phyloP scores from a whole-genome alignment of 495 filamentous ascomycete species.

The Penicillium herquei region DNA sequence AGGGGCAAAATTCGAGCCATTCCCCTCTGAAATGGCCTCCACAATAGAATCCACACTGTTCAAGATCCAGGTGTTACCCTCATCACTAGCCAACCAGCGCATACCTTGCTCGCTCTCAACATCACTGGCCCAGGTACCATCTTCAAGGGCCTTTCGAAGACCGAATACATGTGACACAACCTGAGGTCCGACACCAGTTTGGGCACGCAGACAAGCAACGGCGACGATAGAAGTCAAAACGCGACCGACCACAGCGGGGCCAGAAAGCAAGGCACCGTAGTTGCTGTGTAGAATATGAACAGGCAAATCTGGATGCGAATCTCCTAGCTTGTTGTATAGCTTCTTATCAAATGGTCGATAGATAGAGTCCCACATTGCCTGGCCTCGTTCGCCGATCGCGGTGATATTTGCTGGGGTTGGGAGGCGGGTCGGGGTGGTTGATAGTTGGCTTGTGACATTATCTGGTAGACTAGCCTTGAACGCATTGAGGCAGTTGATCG shows the following conservation, averaged over 20 bases:
- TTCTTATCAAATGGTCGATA: slow-evolving; percentile 70
- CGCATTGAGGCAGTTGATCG: slow-evolving; percentile 71
- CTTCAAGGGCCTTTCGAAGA: slow-evolving; percentile 66
- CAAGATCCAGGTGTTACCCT: slow-evolving; percentile 71
- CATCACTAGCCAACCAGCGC: slow-evolving; percentile 67
- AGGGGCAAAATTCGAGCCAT: slow-evolving; percentile 60
- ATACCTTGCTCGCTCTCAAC: slow-evolving; percentile 55
- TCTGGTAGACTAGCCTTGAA: slow-evolving; percentile 58
- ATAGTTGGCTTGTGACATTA: slow-evolving; percentile 15
- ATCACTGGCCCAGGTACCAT: slow-evolving; percentile 55
- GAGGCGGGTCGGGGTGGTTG: slow-evolving; percentile 18
- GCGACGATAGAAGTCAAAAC: slow-evolving; percentile 67
- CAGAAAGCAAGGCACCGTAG: slow-evolving; percentile 67
- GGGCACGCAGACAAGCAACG: slow-evolving; percentile 65
- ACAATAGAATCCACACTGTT: slow-evolving; percentile 68
- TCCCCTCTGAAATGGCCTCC: slow-evolving; percentile 56
- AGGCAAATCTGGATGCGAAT: slow-evolving; percentile 72
- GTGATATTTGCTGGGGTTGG: slow-evolving; percentile 45
- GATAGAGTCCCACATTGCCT: slow-evolving; percentile 65
- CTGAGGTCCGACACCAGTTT: slow-evolving; percentile 77
- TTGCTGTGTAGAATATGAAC: slow-evolving; percentile 70
- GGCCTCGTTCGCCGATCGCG: slow-evolving; percentile 53
- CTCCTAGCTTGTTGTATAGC: slow-evolving; percentile 61
- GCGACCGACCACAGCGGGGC: slow-evolving; percentile 61
- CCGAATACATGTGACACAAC: slow-evolving; percentile 75